Conservation (phyloP, 2,329 filamentous ascomycete species). For the Pyrenophora graminea region DNA sequence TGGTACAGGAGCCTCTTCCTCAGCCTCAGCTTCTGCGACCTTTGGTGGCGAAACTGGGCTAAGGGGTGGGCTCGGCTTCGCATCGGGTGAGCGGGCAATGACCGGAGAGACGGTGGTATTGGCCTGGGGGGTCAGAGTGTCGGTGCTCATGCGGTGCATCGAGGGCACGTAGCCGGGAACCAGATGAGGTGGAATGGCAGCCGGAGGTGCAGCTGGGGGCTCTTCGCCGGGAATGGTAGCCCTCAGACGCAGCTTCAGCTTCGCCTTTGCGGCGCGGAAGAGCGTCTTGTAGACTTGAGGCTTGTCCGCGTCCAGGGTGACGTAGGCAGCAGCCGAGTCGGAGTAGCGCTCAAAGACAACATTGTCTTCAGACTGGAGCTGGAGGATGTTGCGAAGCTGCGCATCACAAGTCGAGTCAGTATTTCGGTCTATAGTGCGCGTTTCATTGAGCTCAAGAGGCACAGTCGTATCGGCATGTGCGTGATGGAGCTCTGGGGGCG, state of each 20-base stretch:
- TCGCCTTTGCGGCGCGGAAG: conserved; percentile 94
- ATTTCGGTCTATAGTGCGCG: not conserved
- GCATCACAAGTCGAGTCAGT: conserved; percentile 21
- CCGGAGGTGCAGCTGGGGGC: conserved; percentile 16
- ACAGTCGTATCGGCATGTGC: not conserved
- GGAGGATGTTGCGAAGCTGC: conserved; percentile 66
- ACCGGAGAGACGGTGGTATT: conserved; percentile 30
- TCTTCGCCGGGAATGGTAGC: conserved; percentile 65
- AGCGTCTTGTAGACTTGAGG: conserved; percentile 92
- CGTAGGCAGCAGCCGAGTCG: conserved; percentile 82
- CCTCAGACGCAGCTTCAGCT: conserved; percentile 92
- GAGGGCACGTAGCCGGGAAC: conserved; percentile 21
- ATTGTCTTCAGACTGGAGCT: conserved; percentile 64
- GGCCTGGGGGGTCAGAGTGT: conserved; percentile 30
- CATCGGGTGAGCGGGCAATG: conserved; percentile 35
- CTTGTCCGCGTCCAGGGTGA: conserved; percentile 78
- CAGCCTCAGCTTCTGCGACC: conserved; percentile 23
- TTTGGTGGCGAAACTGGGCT: conserved; percentile 33
- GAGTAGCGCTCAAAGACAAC: conserved; percentile 89
- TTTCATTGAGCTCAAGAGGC: not conserved
- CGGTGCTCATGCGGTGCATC: conserved; percentile 34
- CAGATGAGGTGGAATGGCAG: conserved; percentile 18
- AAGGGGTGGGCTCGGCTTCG: conserved; percentile 19
- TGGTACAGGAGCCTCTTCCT: conserved; percentile 49
- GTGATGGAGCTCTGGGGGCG: not conserved